phyloP scores from a whole-genome alignment of 768 basidiomycete species.

The Phanerodontia chrysosporium region DNA sequence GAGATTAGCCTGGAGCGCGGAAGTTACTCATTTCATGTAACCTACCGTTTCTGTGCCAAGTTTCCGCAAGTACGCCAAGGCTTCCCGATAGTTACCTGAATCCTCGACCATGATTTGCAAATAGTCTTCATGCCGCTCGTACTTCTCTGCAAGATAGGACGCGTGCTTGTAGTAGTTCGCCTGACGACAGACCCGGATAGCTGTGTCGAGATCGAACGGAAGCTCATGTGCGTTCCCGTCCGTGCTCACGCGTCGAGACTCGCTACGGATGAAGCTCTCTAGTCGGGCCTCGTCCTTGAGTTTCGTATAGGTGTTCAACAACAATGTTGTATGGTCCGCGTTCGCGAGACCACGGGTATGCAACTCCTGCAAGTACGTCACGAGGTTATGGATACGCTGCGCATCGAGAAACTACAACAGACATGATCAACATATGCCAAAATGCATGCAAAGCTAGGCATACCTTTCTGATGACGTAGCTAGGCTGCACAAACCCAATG shows the following conservation, averaged over 20 bases:
- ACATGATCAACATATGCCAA: too few relatives aligned
- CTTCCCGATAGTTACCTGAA: constrained; percentile 75
- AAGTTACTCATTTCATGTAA: constrained; percentile 12
- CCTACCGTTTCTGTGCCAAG: constrained; percentile 78
- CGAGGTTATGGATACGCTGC: constrained; percentile 92
- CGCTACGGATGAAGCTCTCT: constrained; percentile 89
- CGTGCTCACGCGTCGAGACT: constrained; percentile 45
- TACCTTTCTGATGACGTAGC: constrained; percentile 97
- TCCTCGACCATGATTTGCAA: constrained; percentile 94
- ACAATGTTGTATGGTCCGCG: constrained; percentile 92
- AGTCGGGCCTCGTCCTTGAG: constrained; percentile 86
- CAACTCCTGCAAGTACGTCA: constrained; percentile 92
- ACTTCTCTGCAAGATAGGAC: constrained; percentile 87
- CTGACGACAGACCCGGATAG: constrained; percentile 93
- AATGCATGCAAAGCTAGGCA: too few relatives aligned
- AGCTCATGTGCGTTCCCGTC: constrained; percentile 58
- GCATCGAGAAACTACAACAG: constrained; percentile 96
- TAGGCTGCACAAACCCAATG: constrained; percentile 84
- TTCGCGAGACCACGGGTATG: constrained; percentile 89
- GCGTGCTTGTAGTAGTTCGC: constrained; percentile 97
- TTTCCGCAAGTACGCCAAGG: constrained; percentile 72
- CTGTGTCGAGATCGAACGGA: constrained; percentile 96
- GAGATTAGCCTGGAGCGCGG: neutral
- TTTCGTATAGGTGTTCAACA: constrained; percentile 97
- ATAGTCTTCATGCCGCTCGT: constrained; percentile 89